Evolutionary conservation across 176 grass and related monocot species (phyloP), one percentile per base, ranked within the genome.

Genomic region (Raddia guianensis): DNA sequence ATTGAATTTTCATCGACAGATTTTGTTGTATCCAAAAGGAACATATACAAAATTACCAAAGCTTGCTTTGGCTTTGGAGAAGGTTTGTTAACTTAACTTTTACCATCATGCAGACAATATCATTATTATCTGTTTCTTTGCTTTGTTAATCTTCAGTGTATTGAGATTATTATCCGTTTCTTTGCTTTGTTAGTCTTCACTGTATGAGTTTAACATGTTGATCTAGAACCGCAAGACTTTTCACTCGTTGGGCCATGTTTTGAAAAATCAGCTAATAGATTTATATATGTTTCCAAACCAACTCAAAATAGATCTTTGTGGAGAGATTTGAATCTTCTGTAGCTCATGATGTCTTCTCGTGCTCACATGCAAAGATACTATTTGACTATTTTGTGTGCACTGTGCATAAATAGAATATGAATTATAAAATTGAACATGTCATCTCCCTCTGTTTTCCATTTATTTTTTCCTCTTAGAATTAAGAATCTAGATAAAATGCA

Each of bases 21-120:
- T 99, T 73, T 84, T 99, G 82, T 56, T 99, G 75, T 80, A 86
- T 75, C 96, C 96, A 88, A 99, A 93, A 88, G 84, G 88, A 86
- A 99, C 92, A 56, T 99, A 99, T 67, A 76, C 79, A 78, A 91
- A 89, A 79, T 72, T 99, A 37, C 61, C 84, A 3, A 99, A 99
- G 81, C 79, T 99, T 86, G 79, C 92, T 49, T 84, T 93, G 34
- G 92, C 96, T 49, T 83, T 99, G 83, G 96, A 99, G 68, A 99
- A 99, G 96, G 96, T 99, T 88, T 86, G 84, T 89, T 74, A 74
- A 1, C 78, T 75, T 55, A 79, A 46, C 54, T 71, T 78, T 37
- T 62, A 82, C 58, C 19, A n/a, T 75, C 0, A 8, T 20, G n/a
- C 75, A 66, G 14, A 61, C 8, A 21, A 34, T 77, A 78, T 78